These are phyloP conservation scores for Ceratocystis smalleyi DNA, from an alignment of 2,329 filamentous ascomycete genomes.

Conservation along the genomic window DNA sequence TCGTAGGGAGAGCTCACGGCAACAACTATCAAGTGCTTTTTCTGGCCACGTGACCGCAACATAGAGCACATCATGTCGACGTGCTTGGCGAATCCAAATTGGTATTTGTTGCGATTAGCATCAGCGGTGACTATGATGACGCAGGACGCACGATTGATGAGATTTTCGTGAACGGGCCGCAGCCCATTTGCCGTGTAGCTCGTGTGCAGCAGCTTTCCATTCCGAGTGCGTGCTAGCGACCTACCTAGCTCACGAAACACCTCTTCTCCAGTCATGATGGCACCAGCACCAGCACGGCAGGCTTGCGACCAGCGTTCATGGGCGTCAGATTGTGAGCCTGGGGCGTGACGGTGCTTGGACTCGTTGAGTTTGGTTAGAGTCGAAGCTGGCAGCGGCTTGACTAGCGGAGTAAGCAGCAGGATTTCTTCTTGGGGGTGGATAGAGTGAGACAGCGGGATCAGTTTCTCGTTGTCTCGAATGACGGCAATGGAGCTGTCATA, in stretches of 20 bases:
- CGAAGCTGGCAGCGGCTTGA: conserved; percentile 85
- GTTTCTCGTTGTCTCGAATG: conserved; percentile 71
- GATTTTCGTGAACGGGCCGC: conserved; percentile 78
- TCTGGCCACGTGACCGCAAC: conserved; percentile 58
- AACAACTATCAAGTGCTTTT: conserved; percentile 81
- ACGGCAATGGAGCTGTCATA: conserved; percentile 91
- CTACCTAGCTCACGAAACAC: conserved; percentile 83
- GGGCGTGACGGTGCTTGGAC: conserved; percentile 22
- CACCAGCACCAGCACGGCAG: conserved; percentile 32
- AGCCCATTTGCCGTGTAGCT: conserved; percentile 92
- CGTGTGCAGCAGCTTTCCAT: conserved; percentile 77
- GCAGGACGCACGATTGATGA: conserved; percentile 74
- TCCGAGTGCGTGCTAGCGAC: conserved; percentile 70
- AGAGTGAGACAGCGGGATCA: conserved; percentile 67
- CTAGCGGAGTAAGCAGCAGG: conserved; percentile 72
- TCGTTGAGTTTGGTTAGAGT: conserved; percentile 42
- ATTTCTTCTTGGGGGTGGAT: conserved; percentile 76
- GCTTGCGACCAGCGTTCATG: conserved; percentile 14
- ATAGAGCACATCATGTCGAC: conserved; percentile 90
- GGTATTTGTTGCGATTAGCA: conserved; percentile 84
- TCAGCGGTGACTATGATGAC: conserved; percentile 88
- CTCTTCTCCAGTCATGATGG: conserved; percentile 79
- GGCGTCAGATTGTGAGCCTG: not conserved
- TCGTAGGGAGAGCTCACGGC: conserved; percentile 93
- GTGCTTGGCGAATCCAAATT: conserved; percentile 89